Percentiles rank a stretch among this genome's conserved stretches.
phyloP scores from a whole-genome alignment of 108 stramenopile species.

The Epithemia pelagica region DNA sequence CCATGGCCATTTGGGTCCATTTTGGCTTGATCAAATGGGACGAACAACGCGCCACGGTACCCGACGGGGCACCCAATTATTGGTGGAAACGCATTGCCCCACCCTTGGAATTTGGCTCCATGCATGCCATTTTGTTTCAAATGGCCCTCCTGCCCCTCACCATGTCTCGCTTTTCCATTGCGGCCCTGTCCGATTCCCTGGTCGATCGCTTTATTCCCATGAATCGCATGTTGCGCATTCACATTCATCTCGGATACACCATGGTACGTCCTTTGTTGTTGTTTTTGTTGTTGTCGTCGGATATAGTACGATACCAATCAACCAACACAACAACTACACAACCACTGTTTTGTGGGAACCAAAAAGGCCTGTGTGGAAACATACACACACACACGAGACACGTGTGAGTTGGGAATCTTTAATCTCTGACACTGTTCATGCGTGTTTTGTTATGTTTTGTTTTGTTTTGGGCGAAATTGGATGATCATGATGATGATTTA shows the following conservation, averaged over 20 bases:
- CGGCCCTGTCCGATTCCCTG: constrained; percentile 15
- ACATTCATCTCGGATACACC: constrained; percentile 35
- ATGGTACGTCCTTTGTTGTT: constrained; percentile 2
- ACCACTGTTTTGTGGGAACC: too few relatives aligned
- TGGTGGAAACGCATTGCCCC: constrained; percentile 34
- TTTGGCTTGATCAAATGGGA: constrained; percentile 35
- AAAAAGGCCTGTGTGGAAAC: too few relatives aligned
- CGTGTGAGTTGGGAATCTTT: too few relatives aligned
- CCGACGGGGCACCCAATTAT: constrained; percentile 24
- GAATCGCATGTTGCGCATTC: constrained; percentile 23
- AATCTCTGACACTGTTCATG: too few relatives aligned
- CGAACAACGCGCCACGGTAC: constrained; percentile 22
- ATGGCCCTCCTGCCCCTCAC: constrained; percentile 43
- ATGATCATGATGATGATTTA: too few relatives aligned
- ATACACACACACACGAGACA: too few relatives aligned
- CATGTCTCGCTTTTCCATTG: constrained; percentile 32
- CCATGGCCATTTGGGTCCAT: constrained; percentile 21
- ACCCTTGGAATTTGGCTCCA: constrained; percentile 39
- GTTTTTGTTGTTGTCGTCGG: not conserved
- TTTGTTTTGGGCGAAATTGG: too few relatives aligned
- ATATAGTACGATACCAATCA: too few relatives aligned
- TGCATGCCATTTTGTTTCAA: constrained; percentile 51
- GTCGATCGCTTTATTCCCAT: constrained; percentile 29
- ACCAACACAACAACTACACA: too few relatives aligned
- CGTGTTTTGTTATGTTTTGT: not conserved